A percentile compares a stretch with the other conserved stretches of the same genome.
Evolutionary conservation across 78 protist genomes (phyloP).

Genomic region (Blattamonas nauphoetae): DNA sequence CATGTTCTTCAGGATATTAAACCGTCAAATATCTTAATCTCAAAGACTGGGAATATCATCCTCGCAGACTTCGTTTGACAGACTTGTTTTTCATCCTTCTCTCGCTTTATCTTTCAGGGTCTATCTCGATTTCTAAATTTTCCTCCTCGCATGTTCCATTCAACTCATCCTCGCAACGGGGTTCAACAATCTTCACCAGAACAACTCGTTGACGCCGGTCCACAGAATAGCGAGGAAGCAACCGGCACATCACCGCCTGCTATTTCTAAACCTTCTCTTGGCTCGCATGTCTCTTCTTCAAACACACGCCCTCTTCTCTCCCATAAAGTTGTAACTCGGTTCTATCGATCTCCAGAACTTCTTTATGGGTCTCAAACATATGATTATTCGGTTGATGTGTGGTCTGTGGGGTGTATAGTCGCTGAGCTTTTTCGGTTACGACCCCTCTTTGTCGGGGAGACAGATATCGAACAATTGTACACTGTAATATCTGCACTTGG

Average conservation of each 20-base stretch:
- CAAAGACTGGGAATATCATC: not conserved
- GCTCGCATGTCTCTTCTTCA: not conserved
- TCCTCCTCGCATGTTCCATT: slow-evolving; percentile 27
- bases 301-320: no score
- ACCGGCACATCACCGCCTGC: not conserved
- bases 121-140: slow-evolving; percentile 25
- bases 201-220: no score
- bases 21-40: not conserved
- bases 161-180: no score
- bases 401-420: slow-evolving; percentile 36
- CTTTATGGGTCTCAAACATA: not conserved
- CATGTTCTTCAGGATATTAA: not conserved
- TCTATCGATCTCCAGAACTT: slow-evolving; percentile 44
- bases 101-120: slow-evolving; percentile 1
- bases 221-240: not conserved
- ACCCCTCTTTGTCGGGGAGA: slow-evolving; percentile 23
- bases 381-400: slow-evolving; percentile 18
- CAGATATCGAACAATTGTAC: not conserved
- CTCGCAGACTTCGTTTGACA: no score
- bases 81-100: no score
- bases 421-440: slow-evolving; percentile 22
- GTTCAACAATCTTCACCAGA: no score
- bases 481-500: no score
- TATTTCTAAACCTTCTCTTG: not conserved
- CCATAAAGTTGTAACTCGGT: slow-evolving; percentile 16